These are phyloP conservation scores for Fusarium euwallaceae DNA, from an alignment of 2,329 filamentous ascomycete genomes.

Conservation along the genomic window DNA sequence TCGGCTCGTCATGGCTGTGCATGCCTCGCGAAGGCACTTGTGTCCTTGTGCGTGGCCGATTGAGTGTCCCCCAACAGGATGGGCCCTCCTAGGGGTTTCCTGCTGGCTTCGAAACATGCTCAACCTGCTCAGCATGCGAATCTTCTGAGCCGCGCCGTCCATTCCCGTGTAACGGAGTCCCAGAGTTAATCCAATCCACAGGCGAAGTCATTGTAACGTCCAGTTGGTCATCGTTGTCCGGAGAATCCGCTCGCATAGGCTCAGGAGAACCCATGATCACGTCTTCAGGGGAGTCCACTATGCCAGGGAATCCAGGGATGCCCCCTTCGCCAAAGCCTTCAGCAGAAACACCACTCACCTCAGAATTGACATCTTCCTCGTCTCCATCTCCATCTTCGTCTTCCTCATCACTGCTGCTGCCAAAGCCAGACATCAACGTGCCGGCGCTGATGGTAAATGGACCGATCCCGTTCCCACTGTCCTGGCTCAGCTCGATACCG, in stretches of 20 bases:
- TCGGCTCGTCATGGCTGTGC: slow-evolving; percentile 11
- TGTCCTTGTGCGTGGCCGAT: slow-evolving; percentile 24
- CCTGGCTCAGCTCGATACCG: slow-evolving; percentile 76
- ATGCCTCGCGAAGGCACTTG: slow-evolving; percentile 14
- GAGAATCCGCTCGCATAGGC: slow-evolving; percentile 40
- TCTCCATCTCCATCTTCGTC: slow-evolving; percentile 93
- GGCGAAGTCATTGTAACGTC: slow-evolving; percentile 42
- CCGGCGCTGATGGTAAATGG: slow-evolving; percentile 80
- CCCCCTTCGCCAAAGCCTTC: slow-evolving; percentile 46
- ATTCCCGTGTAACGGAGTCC: slow-evolving; percentile 12
- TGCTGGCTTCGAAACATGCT: slow-evolving; percentile 36
- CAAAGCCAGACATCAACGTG: slow-evolving; percentile 89
- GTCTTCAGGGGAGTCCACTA: slow-evolving; percentile 48
- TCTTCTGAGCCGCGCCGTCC: slow-evolving; percentile 26
- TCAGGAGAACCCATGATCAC: slow-evolving; percentile 51
- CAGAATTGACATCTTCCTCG: slow-evolving; percentile 78
- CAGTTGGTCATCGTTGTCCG: slow-evolving; percentile 33
- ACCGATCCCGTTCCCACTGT: slow-evolving; percentile 75
- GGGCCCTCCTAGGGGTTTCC: slow-evolving; percentile 38
- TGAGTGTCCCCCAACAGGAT: slow-evolving; percentile 29
- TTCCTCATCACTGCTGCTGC: slow-evolving; percentile 94
- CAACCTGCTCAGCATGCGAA: slow-evolving; percentile 37
- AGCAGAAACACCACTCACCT: slow-evolving; percentile 67
- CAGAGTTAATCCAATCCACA: slow-evolving; percentile 34
- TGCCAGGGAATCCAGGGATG: slow-evolving; percentile 47